Base-by-base conservation (phyloP, 2,329 filamentous ascomycete genomes). In the Chaetomiaceae sp. region DNA sequence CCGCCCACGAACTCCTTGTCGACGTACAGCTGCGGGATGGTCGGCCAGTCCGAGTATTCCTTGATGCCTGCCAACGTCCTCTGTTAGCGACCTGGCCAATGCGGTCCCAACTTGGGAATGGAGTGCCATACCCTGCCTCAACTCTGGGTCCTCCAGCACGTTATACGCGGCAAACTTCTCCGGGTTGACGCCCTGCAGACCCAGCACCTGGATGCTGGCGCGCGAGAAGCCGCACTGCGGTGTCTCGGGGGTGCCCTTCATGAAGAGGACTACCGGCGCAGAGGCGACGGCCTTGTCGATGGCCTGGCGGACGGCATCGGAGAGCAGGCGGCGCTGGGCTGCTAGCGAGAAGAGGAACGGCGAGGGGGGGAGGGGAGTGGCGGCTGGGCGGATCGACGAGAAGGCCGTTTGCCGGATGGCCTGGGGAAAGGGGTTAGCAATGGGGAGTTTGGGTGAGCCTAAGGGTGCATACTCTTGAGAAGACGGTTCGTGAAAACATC, bases 11-110 rank as follows among this genome's bases (percentile, higher is more conserved):
- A 99, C 70, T 99, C 92, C 75, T 92, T 92, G 59, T 95, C 84
- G 47, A 99, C 79, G 72, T 97, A 99, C 17, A 99, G 80, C 72
- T 99, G 94, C 6, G 94, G 94, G 69, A 99, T 97, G 19, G 94
- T 99, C 14, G 94, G 94, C 94, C 94, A 99, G 69, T 97, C 94
- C 1, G 91, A 96, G 78, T 94, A 99, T 74, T 99, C 92, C 75
- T 99, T 99, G 76, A 99, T 96, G 48, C 94, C 92, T 91, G 61
- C 23, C 27, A 31, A 9, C 14, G 8, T 36, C 27, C 40, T 45
- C 48, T 15, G 51, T 63, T 47, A 60, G 51, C 51, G 27, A 37
- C 27, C 12, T 22, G n/a, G 6, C 38, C 9, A 9, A 23, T 17
- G 2, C 3, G 17, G 42, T 4, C 2, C 19, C 11, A 34, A 37